A percentile compares a stretch with the other conserved stretches of the same genome.
Evolutionary conservation across 1,284 basidiomycete species (phyloP).

Genomic region (Mycena sp.): DNA sequence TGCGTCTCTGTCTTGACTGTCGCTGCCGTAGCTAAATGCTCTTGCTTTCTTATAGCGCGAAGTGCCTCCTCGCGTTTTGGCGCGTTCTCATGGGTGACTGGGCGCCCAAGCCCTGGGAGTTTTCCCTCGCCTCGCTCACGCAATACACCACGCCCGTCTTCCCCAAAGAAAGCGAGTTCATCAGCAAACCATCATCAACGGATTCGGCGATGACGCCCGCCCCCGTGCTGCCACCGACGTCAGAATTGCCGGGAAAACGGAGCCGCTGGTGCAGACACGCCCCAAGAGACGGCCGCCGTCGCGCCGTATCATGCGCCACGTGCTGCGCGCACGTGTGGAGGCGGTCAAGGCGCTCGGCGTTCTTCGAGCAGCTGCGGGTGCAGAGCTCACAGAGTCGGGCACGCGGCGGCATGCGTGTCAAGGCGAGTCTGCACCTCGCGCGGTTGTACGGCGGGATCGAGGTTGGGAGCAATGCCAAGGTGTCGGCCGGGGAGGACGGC

Average conservation of each 20-base stretch:
- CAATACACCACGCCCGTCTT: conserved; percentile 74
- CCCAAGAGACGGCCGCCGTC: conserved; percentile 72
- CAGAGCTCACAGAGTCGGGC: conserved; percentile 38
- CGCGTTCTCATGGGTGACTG: conserved; percentile 91
- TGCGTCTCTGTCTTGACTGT: conserved; percentile 49
- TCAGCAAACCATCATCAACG: conserved; percentile 39
- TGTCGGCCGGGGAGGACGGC: conserved; percentile 38
- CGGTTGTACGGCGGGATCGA: conserved; percentile 58
- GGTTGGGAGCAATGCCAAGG: conserved; percentile 27
- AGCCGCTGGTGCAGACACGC: conserved; percentile 52
- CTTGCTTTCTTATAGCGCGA: conserved; percentile 58
- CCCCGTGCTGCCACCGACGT: conserved; percentile 23
- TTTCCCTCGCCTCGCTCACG: conserved; percentile 74
- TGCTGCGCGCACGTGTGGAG: conserved; percentile 81
- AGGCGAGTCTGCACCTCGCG: conserved; percentile 71
- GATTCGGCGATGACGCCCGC: neutral
- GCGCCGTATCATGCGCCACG: conserved; percentile 85
- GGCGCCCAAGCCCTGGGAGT: conserved; percentile 84
- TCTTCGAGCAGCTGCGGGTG: conserved; percentile 70
- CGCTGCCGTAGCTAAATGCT: conserved; percentile 31
- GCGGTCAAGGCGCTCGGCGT: conserved; percentile 75
- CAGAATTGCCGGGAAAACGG: conserved; percentile 38
- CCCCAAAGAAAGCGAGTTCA: conserved; percentile 76
- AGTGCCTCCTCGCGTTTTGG: conserved; percentile 89
- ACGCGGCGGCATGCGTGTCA: conserved; percentile 52